Percentiles rank a stretch among this genome's conserved stretches.
phyloP scores from a whole-genome alignment of 2,329 filamentous ascomycete genomes.

The Botrytis cinerea region DNA sequence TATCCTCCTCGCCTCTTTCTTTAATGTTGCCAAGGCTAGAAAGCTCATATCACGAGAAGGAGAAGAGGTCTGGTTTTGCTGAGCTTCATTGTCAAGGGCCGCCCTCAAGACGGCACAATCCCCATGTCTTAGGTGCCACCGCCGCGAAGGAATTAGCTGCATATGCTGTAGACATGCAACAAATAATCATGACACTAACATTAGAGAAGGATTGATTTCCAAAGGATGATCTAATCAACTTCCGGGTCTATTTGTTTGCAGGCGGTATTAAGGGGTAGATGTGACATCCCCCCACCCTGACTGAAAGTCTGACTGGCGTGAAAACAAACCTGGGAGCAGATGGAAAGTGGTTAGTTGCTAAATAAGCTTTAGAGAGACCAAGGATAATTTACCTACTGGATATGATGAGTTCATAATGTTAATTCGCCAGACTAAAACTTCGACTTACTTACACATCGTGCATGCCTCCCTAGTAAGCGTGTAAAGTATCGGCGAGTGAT shows the following conservation, averaged over 20 bases:
- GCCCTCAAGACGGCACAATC: not conserved
- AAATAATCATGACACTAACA: not conserved
- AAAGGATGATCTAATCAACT: not conserved
- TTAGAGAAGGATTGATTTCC: not conserved
- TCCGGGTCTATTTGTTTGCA: not conserved
- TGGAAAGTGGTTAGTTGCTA: not conserved
- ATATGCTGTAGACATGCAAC: constrained; percentile 1
- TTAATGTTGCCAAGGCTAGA: not conserved
- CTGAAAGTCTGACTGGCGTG: not conserved
- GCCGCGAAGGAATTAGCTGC: not conserved
- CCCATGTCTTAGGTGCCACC: not conserved
- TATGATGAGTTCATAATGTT: not conserved
- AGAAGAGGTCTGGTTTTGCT: not conserved
- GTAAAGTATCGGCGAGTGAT: not conserved
- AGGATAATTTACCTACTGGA: no score
- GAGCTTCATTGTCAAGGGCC: not conserved
- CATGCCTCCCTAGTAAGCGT: not conserved
- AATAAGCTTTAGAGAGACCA: no score
- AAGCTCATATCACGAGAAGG: not conserved
- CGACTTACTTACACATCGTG: not conserved
- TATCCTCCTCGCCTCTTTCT: not conserved
- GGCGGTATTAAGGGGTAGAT: not conserved
- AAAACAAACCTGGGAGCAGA: not conserved
- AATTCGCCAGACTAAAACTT: not conserved
- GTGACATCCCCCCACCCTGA: not conserved